Percentiles rank a stretch among this genome's conserved stretches.
Evolutionary conservation across 2,329 filamentous ascomycete genomes (phyloP).

Genomic region (Aspergillus fischeri): DNA sequence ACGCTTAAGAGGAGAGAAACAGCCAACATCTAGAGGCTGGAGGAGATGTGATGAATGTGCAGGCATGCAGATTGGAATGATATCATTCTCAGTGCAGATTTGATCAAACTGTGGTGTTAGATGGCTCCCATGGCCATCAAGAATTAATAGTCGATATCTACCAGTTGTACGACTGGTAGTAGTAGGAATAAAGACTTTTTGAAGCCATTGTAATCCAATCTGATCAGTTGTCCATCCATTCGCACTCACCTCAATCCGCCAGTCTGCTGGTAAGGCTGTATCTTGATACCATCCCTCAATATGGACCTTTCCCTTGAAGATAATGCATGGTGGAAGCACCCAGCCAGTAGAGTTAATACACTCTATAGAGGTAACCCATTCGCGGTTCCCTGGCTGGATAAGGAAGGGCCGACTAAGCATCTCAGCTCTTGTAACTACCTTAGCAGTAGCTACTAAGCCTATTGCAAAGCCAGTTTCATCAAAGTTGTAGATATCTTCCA

Average conservation of each 20-base stretch:
- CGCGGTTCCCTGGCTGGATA: slow-evolving; percentile 12
- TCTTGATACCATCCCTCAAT: slow-evolving; percentile 9
- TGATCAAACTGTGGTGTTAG: slow-evolving; percentile 31
- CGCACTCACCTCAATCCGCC: slow-evolving; percentile 15
- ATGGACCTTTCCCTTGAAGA: slow-evolving; percentile 11
- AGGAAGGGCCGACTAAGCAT: slow-evolving; percentile 1
- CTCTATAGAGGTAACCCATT: slow-evolving; percentile 16
- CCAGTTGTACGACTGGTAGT: slow-evolving; percentile 17
- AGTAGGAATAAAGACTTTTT: slow-evolving; percentile 32
- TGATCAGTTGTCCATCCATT: slow-evolving; percentile 36
- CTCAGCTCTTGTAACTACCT: slow-evolving; percentile 1
- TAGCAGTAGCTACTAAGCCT: slow-evolving; percentile 6
- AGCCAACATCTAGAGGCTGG: too few relatives aligned
- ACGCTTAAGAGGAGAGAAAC: too few relatives aligned
- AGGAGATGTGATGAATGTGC: too few relatives aligned
- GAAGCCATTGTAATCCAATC: slow-evolving; percentile 31
- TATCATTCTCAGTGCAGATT: slow-evolving; percentile 34
- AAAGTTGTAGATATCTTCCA: slow-evolving; percentile 9
- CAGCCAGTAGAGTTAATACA: slow-evolving; percentile 1
- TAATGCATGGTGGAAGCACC: slow-evolving; percentile 7
- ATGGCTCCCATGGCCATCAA: slow-evolving; percentile 37
- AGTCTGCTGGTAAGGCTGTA: slow-evolving; percentile 1
- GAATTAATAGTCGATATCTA: slow-evolving; percentile 32
- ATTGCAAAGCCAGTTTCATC: slow-evolving; percentile 8
- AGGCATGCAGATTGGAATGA: slow-evolving; percentile 18